Conservation (phyloP, 2,329 filamentous ascomycete genomes). For the Curvularia verruculosa region DNA sequence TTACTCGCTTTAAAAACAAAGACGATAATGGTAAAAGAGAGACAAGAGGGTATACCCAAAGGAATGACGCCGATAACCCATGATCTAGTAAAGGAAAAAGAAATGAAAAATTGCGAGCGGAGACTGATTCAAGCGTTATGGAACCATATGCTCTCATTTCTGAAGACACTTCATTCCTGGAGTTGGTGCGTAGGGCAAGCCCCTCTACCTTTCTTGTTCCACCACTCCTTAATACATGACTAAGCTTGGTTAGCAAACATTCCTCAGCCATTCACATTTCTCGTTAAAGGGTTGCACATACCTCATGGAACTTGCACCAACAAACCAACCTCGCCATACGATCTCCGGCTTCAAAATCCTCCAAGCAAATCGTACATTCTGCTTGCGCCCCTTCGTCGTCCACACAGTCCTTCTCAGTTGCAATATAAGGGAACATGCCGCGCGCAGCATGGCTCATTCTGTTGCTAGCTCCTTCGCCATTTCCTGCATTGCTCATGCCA, state of each 20-base stretch:
- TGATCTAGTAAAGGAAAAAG: too few species aligned
- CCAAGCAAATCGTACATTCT: conserved; percentile 69
- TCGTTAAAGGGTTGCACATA: conserved; percentile 25
- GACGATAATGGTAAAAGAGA: neutral
- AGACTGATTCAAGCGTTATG: too few species aligned
- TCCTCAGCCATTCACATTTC: neutral
- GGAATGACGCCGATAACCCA: neutral
- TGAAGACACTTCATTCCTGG: too few species aligned
- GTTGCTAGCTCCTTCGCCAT: conserved; percentile 35
- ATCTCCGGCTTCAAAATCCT: conserved; percentile 67
- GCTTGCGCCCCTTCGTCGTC: conserved; percentile 58
- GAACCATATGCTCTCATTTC: too few species aligned
- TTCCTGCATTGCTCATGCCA: conserved; percentile 40
- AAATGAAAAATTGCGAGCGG: neutral
- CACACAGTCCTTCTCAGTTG: conserved; percentile 68
- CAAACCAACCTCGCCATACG: conserved; percentile 66
- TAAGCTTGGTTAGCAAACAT: conserved; percentile 20
- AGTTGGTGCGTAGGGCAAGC: conserved; percentile 66
- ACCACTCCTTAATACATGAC: conserved; percentile 66
- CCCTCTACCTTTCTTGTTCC: conserved; percentile 61
- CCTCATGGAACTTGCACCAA: conserved; percentile 67
- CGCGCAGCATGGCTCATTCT: conserved; percentile 35
- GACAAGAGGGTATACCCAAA: conserved; percentile 3
- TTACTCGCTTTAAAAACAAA: neutral
- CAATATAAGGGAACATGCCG: conserved; percentile 60